Conservation (phyloP, 148 eudicot species). For the Pouteria glomerata region DNA sequence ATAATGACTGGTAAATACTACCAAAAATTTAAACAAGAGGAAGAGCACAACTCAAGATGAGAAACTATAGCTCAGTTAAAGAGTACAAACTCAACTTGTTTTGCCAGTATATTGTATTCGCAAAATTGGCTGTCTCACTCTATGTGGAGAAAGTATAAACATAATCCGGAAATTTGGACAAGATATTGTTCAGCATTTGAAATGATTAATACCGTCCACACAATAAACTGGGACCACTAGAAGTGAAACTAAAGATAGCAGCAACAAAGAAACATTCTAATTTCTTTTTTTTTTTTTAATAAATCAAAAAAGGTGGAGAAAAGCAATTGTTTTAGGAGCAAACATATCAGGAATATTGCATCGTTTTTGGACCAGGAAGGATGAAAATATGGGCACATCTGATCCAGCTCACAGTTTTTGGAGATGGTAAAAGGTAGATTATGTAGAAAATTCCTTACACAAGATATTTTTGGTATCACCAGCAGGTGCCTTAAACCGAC, state of each 20-base stretch:
- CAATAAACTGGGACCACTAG: too few relatives aligned
- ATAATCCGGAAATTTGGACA: background rate
- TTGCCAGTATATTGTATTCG: too few relatives aligned
- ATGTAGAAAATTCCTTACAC: constrained; percentile 39
- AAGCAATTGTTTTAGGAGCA: background rate
- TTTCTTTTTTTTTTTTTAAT: too few relatives aligned
- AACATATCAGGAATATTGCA: background rate
- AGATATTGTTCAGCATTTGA: background rate
- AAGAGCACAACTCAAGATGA: too few relatives aligned
- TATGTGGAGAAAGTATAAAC: too few relatives aligned
- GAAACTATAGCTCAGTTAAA: too few relatives aligned
- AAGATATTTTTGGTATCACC: constrained; percentile 59
- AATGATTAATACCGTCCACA: background rate
- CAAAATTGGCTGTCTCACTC: too few relatives aligned
- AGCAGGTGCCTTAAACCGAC: constrained; percentile 90
- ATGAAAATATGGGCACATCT: background rate
- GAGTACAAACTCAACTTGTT: too few relatives aligned
- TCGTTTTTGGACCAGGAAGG: background rate
- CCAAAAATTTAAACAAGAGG: background rate
- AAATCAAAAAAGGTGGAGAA: background rate
- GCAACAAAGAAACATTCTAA: too few relatives aligned
- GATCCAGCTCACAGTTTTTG: background rate
- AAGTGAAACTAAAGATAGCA: too few relatives aligned
- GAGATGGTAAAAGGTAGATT: background rate
- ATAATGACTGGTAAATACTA: background rate